Base-by-base conservation (phyloP, 768 basidiomycete species). In the Xerocomus spinulosus region DNA sequence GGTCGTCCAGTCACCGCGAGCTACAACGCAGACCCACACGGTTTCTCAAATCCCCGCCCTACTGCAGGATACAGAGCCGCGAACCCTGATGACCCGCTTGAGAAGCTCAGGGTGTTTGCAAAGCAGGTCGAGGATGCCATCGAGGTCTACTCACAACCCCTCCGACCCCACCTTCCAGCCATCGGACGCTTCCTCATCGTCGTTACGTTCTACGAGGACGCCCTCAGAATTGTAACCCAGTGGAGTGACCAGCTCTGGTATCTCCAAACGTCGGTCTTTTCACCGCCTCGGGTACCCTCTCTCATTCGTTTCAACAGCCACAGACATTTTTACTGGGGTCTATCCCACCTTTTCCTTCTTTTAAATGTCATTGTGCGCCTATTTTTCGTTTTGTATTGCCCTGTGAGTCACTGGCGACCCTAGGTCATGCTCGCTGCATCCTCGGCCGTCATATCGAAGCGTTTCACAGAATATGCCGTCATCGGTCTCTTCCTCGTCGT, bases 161-260 rank as follows among this genome's bases (percentile, higher is more conserved):
- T 98, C 70, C 85, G 85, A 66, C 96, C 96, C 44, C 84, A 94
- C 67, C 77, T 99, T 59, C 96, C 96, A 34, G 85, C 91, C 46
- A 84, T 97, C 67, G 95, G 93, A 49, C 82, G 96, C 58, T 98
- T 97, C 71, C 70, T 99, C 50, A 98, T 98, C 68, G 92, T 99
- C 44, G 92, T 96, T 34, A 99, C 96, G 9, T 99, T 99, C 73
- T 74, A 94, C 68, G 96, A 99, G 76, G 96, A 99, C 64, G 91
- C 96, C 9, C 69, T 95, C 61, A 76, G 96, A 54, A 98, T 98
- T 62, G 45, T 90, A 50, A 90, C 92, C 3, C 95, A 98, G 67
- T 98, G 93, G 92, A 67, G 81, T 40, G 96, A 99, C 73, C 96
- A 99, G 70, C 80, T 96, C 46, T 99, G 95, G 92, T 99, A 97